Conservation (phyloP, 169 alveolate species). For the Plasmodium reichenowi region DNA sequence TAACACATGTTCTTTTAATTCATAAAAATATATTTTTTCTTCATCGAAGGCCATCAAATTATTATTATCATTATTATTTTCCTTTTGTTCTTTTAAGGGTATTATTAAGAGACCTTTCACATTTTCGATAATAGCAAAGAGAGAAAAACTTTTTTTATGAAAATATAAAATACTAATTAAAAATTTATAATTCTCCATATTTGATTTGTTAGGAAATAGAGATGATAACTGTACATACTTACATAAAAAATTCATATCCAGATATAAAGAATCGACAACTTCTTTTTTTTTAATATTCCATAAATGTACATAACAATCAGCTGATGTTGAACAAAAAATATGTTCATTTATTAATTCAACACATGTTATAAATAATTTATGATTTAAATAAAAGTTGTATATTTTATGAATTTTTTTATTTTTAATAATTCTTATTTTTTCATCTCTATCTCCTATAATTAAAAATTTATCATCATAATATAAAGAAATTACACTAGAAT, state of each 20-base stretch:
- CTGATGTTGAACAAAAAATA: slow-evolving; percentile 43
- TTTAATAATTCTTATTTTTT: slow-evolving; percentile 70
- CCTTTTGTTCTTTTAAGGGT: slow-evolving; percentile 4
- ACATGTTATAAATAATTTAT: slow-evolving; percentile 58
- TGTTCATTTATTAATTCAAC: slow-evolving; percentile 29
- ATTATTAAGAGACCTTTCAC: slow-evolving; percentile 44
- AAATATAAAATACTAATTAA: slow-evolving; percentile 33
- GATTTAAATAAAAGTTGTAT: slow-evolving; percentile 73
- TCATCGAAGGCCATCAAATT: slow-evolving; percentile 3
- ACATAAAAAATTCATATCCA: slow-evolving; percentile 35
- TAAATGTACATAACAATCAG: slow-evolving; percentile 51
- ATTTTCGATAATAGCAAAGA: slow-evolving; percentile 43
- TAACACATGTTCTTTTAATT: slow-evolving; percentile 19
- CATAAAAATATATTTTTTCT: slow-evolving; percentile 30
- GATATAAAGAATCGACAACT: slow-evolving; percentile 31
- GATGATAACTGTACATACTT: slow-evolving; percentile 9
- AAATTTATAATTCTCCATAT: slow-evolving; percentile 45
- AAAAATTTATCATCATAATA: slow-evolving; percentile 59
- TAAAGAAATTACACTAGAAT: slow-evolving; percentile 37
- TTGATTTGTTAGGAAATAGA: slow-evolving; percentile 1
- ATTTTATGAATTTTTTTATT: slow-evolving; percentile 43
- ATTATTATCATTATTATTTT: background rate
- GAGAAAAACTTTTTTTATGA: slow-evolving; percentile 15
- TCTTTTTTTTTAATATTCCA: slow-evolving; percentile 68
- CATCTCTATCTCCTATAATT: slow-evolving; percentile 74